These are phyloP conservation scores for Carex pumila DNA, from an alignment of 176 grass and related monocot species.

Conservation along the genomic window DNA sequence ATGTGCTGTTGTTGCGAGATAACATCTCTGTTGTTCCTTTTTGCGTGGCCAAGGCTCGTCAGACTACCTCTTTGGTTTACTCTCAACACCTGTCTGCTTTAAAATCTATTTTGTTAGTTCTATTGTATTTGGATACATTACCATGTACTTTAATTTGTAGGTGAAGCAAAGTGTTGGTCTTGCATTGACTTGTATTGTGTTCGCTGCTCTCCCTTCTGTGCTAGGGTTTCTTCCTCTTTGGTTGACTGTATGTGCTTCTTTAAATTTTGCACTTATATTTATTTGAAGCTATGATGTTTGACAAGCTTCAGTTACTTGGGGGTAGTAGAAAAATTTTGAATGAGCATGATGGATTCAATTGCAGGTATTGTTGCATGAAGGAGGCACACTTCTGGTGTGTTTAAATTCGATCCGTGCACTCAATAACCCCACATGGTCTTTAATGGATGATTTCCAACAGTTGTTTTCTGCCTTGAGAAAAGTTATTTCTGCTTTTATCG, in stretches of 20 bases:
- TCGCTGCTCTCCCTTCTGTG: slow-evolving; percentile 93
- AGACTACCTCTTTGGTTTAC: slow-evolving; percentile 81
- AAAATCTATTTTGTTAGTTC: slow-evolving; percentile 8
- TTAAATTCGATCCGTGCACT: slow-evolving; percentile 91
- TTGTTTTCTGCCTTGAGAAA: slow-evolving; percentile 36
- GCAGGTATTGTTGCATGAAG: slow-evolving; percentile 93
- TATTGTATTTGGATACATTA: slow-evolving; percentile 26
- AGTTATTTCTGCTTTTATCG: slow-evolving; percentile 33
- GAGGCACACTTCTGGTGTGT: slow-evolving; percentile 90
- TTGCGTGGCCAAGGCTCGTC: slow-evolving; percentile 86
- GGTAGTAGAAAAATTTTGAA: neutral
- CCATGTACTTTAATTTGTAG: slow-evolving; percentile 41
- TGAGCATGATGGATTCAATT: neutral
- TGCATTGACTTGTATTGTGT: slow-evolving; percentile 83
- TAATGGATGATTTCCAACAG: slow-evolving; percentile 50
- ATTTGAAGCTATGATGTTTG: neutral
- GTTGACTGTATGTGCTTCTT: slow-evolving; percentile 60
- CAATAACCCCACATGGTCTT: slow-evolving; percentile 80
- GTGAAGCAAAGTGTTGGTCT: slow-evolving; percentile 99
- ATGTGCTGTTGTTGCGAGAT: slow-evolving; percentile 83
- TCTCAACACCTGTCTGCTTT: neutral
- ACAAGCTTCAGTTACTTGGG: neutral
- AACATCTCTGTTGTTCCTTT: slow-evolving; percentile 85
- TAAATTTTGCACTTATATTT: slow-evolving; percentile 17
- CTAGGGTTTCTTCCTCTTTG: slow-evolving; percentile 98